These are phyloP conservation scores for Colletotrichum graminicola DNA, from an alignment of 2,329 filamentous ascomycete genomes.

Conservation along the genomic window DNA sequence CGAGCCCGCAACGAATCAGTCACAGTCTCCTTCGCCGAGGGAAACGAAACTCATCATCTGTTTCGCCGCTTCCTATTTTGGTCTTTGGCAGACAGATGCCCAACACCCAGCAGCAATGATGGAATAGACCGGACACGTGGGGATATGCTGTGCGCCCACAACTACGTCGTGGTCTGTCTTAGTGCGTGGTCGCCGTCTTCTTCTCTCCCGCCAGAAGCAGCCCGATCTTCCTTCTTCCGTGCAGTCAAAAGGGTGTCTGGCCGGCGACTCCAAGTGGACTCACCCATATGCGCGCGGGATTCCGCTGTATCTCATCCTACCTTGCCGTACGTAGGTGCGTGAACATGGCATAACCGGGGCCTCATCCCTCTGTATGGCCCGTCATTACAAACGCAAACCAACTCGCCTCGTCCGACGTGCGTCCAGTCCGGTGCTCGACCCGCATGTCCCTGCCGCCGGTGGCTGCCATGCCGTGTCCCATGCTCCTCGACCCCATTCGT, in stretches of 20 bases:
- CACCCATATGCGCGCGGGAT: background rate
- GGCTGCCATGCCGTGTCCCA: background rate
- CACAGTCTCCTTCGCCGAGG: background rate
- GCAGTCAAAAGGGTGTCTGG: slow-evolving; percentile 24
- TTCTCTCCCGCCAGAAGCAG: background rate
- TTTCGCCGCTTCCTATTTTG: slow-evolving; percentile 28
- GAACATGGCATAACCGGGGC: background rate
- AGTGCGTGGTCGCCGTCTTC: background rate
- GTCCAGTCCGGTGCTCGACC: background rate
- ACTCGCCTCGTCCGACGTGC: background rate
- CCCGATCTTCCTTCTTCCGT: background rate
- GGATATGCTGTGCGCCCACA: slow-evolving; percentile 19
- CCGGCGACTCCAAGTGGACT: slow-evolving; percentile 34
- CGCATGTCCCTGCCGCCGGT: background rate
- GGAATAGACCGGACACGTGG: background rate
- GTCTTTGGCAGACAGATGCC: background rate
- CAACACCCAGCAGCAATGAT: background rate
- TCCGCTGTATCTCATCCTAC: slow-evolving; percentile 15
- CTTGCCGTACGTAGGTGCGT: background rate
- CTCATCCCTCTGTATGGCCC: background rate
- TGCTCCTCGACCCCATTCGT: background rate
- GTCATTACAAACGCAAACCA: slow-evolving; percentile 9
- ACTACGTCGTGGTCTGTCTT: too few species aligned
- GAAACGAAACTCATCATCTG: background rate
- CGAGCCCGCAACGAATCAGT: background rate